Evolutionary conservation across 148 eudicot species (phyloP), one percentile per base, ranked within the genome.

Genomic region (Euryodendron excelsum): DNA sequence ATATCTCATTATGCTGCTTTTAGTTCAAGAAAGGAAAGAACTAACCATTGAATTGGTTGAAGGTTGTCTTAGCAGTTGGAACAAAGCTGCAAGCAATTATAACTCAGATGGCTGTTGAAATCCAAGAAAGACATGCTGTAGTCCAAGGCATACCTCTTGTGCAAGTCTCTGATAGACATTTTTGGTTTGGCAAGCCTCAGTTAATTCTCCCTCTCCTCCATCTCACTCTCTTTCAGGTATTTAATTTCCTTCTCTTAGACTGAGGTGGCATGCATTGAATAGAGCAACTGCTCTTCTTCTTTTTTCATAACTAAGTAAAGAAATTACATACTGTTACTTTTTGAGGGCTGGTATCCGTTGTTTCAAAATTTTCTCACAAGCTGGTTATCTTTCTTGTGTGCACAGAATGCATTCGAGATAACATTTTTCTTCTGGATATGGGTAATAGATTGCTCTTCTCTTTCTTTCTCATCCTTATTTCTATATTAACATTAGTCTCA

Each of bases 141-240:
- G 90, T 95, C 30, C 98, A 93, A 79, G 99, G 99, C 77, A 95
- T 93, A 77, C 99, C 99, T 76, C 84, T 95, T 62, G 97, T 93
- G 21, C 94, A 95, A 88, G 92, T 93, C 77, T 91, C 97, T 12
- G 97, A 95, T 78, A 75, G 79, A 44, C 86, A 93, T 81, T 95
- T 95, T 75, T 95, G 99, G 99, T 93, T 95, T 84, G 63, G 83
- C 48, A 79, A 87, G 91, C 99, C 99, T 33, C 86, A 81, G 33
- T 81, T 95, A 30, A 58, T 91, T 72, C 89, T 95, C 34, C 78
- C 88, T 85, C 93, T 95, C 37, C 88, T 95, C 62, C 99, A 95
- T 77, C 88, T 86, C 79, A 90, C 90, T 20, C 87, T 95, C 77
- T 95, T 95, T 85, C 94, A 90, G 97, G 97, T 91, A 85, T 18